Percentiles rank a stretch among this genome's conserved stretches.
Evolutionary conservation across 2,329 filamentous ascomycete species (phyloP).

Genomic region (Penicillium frequentans): DNA sequence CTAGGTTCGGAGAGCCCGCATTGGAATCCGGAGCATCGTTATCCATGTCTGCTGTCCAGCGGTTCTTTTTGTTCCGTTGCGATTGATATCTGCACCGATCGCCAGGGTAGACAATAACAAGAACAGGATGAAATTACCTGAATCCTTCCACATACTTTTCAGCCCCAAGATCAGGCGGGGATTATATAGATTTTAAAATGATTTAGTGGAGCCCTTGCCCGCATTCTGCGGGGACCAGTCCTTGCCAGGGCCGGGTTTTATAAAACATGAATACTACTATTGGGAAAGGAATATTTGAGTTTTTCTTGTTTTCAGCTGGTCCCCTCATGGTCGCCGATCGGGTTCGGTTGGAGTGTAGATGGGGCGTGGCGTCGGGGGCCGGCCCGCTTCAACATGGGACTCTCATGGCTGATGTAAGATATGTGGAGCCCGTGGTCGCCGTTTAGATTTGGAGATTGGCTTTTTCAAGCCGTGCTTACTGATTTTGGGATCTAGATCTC

Average conservation of each 20-base stretch:
- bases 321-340: neutral
- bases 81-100: neutral
- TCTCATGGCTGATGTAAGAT: neutral
- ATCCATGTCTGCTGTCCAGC: neutral
- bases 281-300: neutral
- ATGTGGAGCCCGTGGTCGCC: constrained; percentile 1
- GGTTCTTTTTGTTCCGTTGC: neutral
- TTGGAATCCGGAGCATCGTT: neutral
- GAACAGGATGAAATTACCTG: neutral
- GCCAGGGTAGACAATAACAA: neutral
- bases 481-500: neutral
- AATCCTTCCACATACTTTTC: neutral
- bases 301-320: neutral
- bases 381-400: neutral
- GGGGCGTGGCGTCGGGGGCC: neutral
- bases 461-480: neutral
- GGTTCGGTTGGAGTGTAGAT: neutral
- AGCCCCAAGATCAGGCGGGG: too few species aligned
- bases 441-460: neutral
- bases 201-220: neutral
- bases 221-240: neutral
- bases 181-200: neutral
- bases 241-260: neutral
- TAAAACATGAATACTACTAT: neutral
- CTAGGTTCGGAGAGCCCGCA: constrained; percentile 23